Evolutionary conservation across 2,329 filamentous ascomycete genomes (phyloP).

Genomic region (Septoria petroselini): DNA sequence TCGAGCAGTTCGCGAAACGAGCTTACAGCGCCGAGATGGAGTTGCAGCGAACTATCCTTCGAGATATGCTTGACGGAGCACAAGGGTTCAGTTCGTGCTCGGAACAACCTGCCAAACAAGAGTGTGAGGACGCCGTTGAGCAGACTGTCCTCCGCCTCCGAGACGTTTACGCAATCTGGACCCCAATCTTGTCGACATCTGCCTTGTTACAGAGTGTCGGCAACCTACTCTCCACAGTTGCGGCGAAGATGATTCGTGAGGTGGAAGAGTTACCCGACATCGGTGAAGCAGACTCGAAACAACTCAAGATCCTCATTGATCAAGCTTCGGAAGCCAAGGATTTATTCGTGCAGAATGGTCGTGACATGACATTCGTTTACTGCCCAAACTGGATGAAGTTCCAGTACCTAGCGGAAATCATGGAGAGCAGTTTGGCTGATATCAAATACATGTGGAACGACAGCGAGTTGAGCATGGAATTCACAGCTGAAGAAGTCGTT

Average conservation of each 20-base stretch:
- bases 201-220: conserved; percentile 62
- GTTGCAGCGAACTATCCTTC: conserved; percentile 59
- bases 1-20: conserved; percentile 59
- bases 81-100: conserved; percentile 62
- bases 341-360: conserved; percentile 51
- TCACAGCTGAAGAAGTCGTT: conserved; percentile 59
- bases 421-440: conserved; percentile 61
- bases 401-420: conserved; percentile 61
- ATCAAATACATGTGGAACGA: conserved; percentile 65
- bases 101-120: conserved; percentile 55
- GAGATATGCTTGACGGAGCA: conserved; percentile 60
- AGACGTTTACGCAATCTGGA: conserved; percentile 57
- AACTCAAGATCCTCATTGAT: conserved; percentile 57
- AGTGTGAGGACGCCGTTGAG: conserved; percentile 59
- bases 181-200: conserved; percentile 56
- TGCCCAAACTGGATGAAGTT: conserved; percentile 64
- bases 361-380: conserved; percentile 58
- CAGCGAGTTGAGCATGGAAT: conserved; percentile 61
- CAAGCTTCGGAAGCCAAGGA: conserved; percentile 55
- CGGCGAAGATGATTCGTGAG: conserved; percentile 59
- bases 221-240: conserved; percentile 55
- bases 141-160: conserved; percentile 58
- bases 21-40: conserved; percentile 65
- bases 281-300: conserved; percentile 59
- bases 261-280: conserved; percentile 63